Evolutionary conservation across 192 early-diverging fungal species (phyloP).

Genomic region (Ambispora gerdemannii): DNA sequence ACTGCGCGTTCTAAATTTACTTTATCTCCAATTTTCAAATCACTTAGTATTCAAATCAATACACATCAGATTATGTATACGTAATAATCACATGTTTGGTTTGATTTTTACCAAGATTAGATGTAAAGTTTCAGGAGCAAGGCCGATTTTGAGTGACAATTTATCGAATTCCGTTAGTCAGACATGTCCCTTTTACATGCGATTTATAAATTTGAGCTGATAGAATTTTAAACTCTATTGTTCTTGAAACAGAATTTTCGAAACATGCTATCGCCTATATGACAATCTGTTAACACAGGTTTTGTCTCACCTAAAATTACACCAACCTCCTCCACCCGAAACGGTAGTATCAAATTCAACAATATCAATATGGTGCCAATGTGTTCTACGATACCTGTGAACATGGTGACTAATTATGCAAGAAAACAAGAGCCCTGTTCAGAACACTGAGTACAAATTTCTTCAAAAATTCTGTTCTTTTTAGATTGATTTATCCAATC

Average conservation of each 20-base stretch:
- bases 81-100: background rate
- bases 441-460: too few species aligned
- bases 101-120: slow-evolving; percentile 74
- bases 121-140: slow-evolving; percentile 93
- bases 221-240: background rate
- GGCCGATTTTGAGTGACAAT: slow-evolving; percentile 84
- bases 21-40: slow-evolving; percentile 66
- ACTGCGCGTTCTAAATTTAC: slow-evolving; percentile 97
- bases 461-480: too few species aligned
- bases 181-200: slow-evolving; percentile 67
- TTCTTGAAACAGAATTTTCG: background rate
- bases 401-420: too few species aligned
- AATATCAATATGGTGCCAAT: slow-evolving; percentile 76
- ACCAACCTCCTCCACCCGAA: slow-evolving; percentile 84
- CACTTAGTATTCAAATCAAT: too few species aligned
- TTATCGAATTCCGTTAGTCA: slow-evolving; percentile 89
- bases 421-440: too few species aligned
- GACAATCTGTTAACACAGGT: slow-evolving; percentile 74
- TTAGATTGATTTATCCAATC: too few species aligned
- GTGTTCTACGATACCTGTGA: slow-evolving; percentile 95
- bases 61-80: too few species aligned
- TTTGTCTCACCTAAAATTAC: slow-evolving; percentile 71
- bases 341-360: slow-evolving; percentile 65
- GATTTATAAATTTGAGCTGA: background rate
- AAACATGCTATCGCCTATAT: slow-evolving; percentile 90